Evolutionary conservation across 2,329 filamentous ascomycete genomes (phyloP), one percentile per base, ranked within the genome.

Genomic region (Ustulina deusta): DNA sequence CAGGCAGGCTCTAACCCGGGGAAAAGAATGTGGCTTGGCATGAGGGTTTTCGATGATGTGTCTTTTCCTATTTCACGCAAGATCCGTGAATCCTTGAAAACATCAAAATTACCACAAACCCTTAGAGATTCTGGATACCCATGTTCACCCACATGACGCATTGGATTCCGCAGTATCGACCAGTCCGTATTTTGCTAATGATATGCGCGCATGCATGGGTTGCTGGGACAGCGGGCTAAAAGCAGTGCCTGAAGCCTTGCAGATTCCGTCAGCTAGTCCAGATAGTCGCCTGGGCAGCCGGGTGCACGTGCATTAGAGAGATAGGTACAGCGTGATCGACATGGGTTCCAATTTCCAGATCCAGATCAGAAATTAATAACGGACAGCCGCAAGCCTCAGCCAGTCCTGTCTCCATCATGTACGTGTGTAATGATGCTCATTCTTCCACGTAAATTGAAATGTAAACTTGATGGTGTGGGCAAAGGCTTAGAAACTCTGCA

Each of bases 11-110:
- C 64, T 49, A 42, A 56, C 65, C 60, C 56, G 60, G 65, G 65
- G 65, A 55, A 55, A 59, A 57, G 59, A 70, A 66, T 68, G 68
- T 65, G 66, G 70, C 70, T 69, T 70, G 63, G 63, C 61, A 63
- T 51, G 27, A 65, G 49, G 63, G 59, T 60, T 64, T 58, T 65
- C 48, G 57, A 68, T 65, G 60, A 72, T 69, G 57, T 66, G 61
- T 69, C 60, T 71, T 63, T 70, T 69, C 46, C 38, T 42, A 42
- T 42, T 15, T n/a, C 52, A 49, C 48, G 54, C n/a, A 32, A 49
- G 52, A 46, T 46, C 42, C 13, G 9, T 17, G 25, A 48, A 34
- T 17, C 61, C 34, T 5, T 42, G 13, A 4, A 62, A 48, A 36
- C 34, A 54, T 56, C 20, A 17, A n/a, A 25, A 44, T 17, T 11